Evolutionary conservation across 306 rosid genomes (phyloP), one percentile per base, ranked within the genome.

Genomic region (Begonia masoniana): DNA sequence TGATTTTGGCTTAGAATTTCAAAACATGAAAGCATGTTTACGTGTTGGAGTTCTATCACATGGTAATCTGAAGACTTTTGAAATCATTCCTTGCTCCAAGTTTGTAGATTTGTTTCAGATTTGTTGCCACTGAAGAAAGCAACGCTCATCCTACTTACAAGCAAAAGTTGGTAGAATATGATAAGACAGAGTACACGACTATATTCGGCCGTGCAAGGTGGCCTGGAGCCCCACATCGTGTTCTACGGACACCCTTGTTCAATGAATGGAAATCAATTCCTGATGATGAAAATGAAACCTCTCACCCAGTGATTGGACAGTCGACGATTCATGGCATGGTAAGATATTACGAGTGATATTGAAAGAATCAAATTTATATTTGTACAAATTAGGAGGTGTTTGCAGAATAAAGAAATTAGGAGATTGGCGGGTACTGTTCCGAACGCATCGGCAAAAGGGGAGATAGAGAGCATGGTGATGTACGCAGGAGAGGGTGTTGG

Each of bases 61-160:
- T 26, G 35, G 35, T 26, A 6, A 17, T 17, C 19, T 17, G 19
- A 17, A 26, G 35, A 6, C 35, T 26, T 26, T 31, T 31, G 39
- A 31, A 7, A 31, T 31, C 39, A 31, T 31, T 31, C 39, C 7
- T 31, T 31, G 39, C 1, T 31, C 8, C 24, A 21, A 21, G 24
- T 21, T 21, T 21, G 2, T 21, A 3, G 39, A 31, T 31, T 26
- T 55, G 15, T 68, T 76, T 54, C 71, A 88, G 96, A 72, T 88
- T 88, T 63, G 50, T 84, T n/a, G 97, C 95, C 43, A 82, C 95
- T 4, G 59, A 66, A 53, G 97, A 88, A 76, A 84, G 97, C 79
- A 3, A 68, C 68, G 97, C 95, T 52, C 88, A 88, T 64, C 86
- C 94, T 7, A 35, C 69, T 24, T 88, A 78, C 81, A 88, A 88